Conservation (phyloP, 1,284 basidiomycete genomes). For the Irpex lacteus region DNA sequence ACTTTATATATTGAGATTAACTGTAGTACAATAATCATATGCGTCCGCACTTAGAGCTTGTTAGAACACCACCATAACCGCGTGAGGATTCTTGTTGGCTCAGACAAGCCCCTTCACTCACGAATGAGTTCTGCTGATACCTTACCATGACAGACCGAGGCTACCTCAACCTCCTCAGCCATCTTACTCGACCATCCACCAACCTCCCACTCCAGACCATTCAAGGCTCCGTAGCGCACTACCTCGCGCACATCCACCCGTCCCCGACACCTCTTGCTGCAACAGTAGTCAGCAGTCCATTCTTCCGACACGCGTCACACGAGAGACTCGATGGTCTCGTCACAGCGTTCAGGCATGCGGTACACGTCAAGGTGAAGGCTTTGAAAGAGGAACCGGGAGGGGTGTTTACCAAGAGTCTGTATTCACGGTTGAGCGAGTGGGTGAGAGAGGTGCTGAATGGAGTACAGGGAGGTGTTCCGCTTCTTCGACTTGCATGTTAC, state of each 20-base stretch:
- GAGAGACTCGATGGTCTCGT: constrained; percentile 50
- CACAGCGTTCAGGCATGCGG: constrained; percentile 60
- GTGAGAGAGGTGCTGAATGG: constrained; percentile 55
- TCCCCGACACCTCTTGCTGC: constrained; percentile 65
- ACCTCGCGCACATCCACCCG: constrained; percentile 51
- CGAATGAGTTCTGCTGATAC: background rate
- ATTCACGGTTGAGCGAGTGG: constrained; percentile 49
- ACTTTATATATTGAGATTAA: background rate
- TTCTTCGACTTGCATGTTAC: constrained; percentile 56
- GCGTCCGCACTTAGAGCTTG: too few relatives aligned
- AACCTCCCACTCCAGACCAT: constrained; percentile 49
- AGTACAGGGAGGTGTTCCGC: constrained; percentile 57
- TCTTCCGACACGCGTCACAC: constrained; percentile 42
- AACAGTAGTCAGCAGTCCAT: constrained; percentile 60
- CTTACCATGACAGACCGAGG: constrained; percentile 32
- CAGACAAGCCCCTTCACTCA: background rate
- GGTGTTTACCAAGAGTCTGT: constrained; percentile 44
- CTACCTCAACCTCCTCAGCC: constrained; percentile 53
- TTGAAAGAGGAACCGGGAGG: constrained; percentile 33
- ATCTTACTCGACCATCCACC: constrained; percentile 50
- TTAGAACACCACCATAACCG: too few relatives aligned
- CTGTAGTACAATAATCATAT: background rate
- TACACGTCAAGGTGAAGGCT: constrained; percentile 50
- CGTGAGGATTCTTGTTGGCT: too few relatives aligned
- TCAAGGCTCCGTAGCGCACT: constrained; percentile 60